Conservation (phyloP, 352 stramenopile genomes). For the Phytophthora kernoviae region DNA sequence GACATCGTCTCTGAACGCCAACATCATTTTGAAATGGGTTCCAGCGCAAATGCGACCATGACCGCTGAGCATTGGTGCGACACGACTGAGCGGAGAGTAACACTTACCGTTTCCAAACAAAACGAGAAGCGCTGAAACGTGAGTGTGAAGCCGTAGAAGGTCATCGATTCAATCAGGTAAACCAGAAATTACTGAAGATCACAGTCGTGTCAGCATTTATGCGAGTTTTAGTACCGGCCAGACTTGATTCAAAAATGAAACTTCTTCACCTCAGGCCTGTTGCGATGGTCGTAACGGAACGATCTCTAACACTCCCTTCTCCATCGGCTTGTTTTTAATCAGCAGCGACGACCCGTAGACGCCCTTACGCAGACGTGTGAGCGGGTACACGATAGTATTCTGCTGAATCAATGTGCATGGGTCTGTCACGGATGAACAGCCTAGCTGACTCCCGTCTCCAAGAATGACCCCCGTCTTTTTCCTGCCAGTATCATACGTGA, state of each 20-base stretch:
- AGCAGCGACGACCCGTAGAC: constrained; percentile 72
- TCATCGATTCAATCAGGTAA: too few relatives aligned
- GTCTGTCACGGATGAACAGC: constrained; percentile 74
- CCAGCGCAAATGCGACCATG: too few relatives aligned
- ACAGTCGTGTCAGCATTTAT: too few relatives aligned
- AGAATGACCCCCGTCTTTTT: constrained; percentile 78
- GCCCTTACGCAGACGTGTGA: constrained; percentile 64
- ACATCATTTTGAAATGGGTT: too few relatives aligned
- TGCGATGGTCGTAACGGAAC: constrained; percentile 30
- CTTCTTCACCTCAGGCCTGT: constrained; percentile 6
- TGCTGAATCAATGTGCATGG: constrained; percentile 68
- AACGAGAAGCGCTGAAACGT: too few relatives aligned
- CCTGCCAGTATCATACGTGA: constrained; percentile 62
- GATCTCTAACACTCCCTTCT: constrained; percentile 68
- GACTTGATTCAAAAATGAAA: constrained; percentile 1
- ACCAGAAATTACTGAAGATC: too few relatives aligned
- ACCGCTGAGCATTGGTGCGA: too few relatives aligned
- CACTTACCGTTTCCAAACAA: too few relatives aligned
- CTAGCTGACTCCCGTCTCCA: constrained; percentile 72
- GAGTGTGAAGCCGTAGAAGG: too few relatives aligned
- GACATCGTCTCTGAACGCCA: too few relatives aligned
- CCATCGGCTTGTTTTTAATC: constrained; percentile 85
- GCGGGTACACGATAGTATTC: constrained; percentile 69
- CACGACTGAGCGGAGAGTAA: too few relatives aligned
- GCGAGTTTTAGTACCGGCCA: too few relatives aligned